Evolutionary conservation across 139 green algal genomes (phyloP).

Genomic region (Chlamydomonas eustigma): DNA sequence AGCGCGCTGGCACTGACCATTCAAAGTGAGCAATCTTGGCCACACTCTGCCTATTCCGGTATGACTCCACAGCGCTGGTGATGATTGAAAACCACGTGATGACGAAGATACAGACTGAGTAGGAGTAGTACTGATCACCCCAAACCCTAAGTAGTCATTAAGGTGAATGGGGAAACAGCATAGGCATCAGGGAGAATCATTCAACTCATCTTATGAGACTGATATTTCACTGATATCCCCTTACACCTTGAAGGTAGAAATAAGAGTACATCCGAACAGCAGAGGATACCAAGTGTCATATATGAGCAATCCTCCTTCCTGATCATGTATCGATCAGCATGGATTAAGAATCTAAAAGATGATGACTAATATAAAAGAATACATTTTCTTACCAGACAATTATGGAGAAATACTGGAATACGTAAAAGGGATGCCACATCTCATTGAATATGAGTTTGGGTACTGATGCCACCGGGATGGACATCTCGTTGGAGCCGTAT

Average conservation of each 20-base stretch:
- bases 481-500: slow-evolving; percentile 56
- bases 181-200: too few species aligned
- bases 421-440: slow-evolving; percentile 45
- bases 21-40: slow-evolving; percentile 40
- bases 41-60: slow-evolving; percentile 46
- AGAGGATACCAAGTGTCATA: too few species aligned
- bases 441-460: slow-evolving; percentile 37
- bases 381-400: slow-evolving; percentile 47
- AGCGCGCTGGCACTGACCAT: slow-evolving; percentile 10
- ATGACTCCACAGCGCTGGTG: slow-evolving; percentile 35
- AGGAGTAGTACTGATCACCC: slow-evolving; percentile 19
- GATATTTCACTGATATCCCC: too few species aligned
- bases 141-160: too few species aligned
- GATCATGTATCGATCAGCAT: too few species aligned
- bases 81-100: slow-evolving; percentile 64
- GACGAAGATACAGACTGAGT: slow-evolving; percentile 42
- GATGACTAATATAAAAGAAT: too few species aligned
- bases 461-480: slow-evolving; percentile 41
- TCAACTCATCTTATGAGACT: too few species aligned
- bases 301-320: too few species aligned
- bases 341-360: too few species aligned
- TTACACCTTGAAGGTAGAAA: too few species aligned
- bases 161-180: too few species aligned
- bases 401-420: slow-evolving; percentile 27
- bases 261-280: too few species aligned